A percentile compares a stretch with the other conserved stretches of the same genome.
Conservation (phyloP, 495 filamentous ascomycete genomes). For the Lasiosphaeria ovina region DNA sequence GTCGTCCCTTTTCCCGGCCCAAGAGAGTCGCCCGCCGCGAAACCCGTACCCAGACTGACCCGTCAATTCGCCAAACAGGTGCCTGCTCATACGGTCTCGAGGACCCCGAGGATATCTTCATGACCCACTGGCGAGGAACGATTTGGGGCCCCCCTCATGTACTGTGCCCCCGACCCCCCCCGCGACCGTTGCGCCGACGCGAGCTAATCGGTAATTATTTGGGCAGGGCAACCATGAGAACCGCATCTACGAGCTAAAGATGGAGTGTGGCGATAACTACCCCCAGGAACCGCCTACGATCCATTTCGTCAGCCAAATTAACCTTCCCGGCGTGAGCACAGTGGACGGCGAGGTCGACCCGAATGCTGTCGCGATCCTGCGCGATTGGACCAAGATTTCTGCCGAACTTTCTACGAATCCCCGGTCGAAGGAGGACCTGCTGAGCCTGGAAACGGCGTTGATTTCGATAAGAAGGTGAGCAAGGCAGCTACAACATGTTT, state of each 20-base stretch:
- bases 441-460: slow-evolving; percentile 56
- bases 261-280: slow-evolving; percentile 90
- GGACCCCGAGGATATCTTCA: slow-evolving; percentile 91
- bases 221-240: slow-evolving; percentile 90
- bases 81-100: slow-evolving; percentile 95
- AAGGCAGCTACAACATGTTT: too few relatives aligned
- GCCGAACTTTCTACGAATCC: slow-evolving; percentile 65
- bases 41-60: not conserved
- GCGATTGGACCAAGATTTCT: slow-evolving; percentile 84
- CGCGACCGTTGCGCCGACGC: not conserved
- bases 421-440: slow-evolving; percentile 35
- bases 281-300: slow-evolving; percentile 85
- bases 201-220: slow-evolving; percentile 14
- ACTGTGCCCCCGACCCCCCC: slow-evolving; percentile 11
- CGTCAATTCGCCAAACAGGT: slow-evolving; percentile 52
- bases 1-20: not conserved
- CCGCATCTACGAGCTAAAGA: slow-evolving; percentile 95
- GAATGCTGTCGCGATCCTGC: slow-evolving; percentile 74
- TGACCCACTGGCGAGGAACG: slow-evolving; percentile 98
- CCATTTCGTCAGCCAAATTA: slow-evolving; percentile 88
- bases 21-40: too few relatives aligned
- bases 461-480: slow-evolving; percentile 31
- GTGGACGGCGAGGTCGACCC: slow-evolving; percentile 82
- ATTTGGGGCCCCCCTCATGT: slow-evolving; percentile 97
- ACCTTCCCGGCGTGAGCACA: slow-evolving; percentile 86